Evolutionary conservation across 768 basidiomycete genomes (phyloP).

Genomic region (Sporobolomyces pararoseus): DNA sequence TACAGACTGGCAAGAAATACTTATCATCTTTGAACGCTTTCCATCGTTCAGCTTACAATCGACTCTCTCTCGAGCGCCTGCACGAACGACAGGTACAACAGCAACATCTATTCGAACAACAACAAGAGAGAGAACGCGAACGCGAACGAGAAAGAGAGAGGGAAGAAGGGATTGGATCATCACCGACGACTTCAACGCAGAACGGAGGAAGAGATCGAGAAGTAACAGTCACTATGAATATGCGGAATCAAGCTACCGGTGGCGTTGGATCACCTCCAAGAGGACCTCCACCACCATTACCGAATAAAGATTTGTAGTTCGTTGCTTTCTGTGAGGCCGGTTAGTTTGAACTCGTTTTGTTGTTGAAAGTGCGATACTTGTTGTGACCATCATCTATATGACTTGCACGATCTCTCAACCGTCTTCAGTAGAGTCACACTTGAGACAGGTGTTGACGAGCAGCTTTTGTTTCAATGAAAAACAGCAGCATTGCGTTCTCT

Average conservation of each 20-base stretch:
- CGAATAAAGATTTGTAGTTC: constrained; percentile 3
- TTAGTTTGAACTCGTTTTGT: neutral
- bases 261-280: neutral
- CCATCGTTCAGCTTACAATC: constrained; percentile 77
- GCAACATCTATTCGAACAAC: neutral
- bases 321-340: neutral
- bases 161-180: too few relatives aligned
- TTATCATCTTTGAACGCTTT: constrained; percentile 79
- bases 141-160: neutral
- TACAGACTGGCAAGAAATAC: constrained; percentile 71
- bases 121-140: neutral
- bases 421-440: too few relatives aligned
- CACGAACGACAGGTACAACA: neutral
- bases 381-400: neutral
- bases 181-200: too few relatives aligned
- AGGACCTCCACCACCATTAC: neutral
- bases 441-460: too few relatives aligned
- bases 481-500: too few relatives aligned
- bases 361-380: neutral
- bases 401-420: too few relatives aligned
- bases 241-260: neutral
- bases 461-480: too few relatives aligned
- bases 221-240: constrained; percentile 17
- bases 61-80: constrained; percentile 13
- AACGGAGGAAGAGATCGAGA: constrained; percentile 2